phyloP scores from a whole-genome alignment of 768 basidiomycete genomes.

The Naematelia aurantialba region DNA sequence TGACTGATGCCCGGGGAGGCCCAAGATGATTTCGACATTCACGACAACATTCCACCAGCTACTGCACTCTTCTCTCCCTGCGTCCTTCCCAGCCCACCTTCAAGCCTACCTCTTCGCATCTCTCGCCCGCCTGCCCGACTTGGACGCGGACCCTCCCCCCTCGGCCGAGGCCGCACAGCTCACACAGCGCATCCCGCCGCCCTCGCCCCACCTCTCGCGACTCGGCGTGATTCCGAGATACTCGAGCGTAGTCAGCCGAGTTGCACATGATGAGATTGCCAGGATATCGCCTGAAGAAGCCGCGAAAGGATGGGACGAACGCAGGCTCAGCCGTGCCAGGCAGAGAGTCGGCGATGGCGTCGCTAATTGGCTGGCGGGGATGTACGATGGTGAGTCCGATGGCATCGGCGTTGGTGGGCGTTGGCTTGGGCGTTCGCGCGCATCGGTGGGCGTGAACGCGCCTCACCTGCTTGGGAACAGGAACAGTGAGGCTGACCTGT shows the following conservation, averaged over 20 bases:
- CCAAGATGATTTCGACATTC: slow-evolving; percentile 30
- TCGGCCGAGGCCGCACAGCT: slow-evolving; percentile 18
- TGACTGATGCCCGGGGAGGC: slow-evolving; percentile 10
- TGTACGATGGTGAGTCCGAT: slow-evolving; percentile 61
- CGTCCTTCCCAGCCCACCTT: slow-evolving; percentile 35
- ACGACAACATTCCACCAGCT: slow-evolving; percentile 37
- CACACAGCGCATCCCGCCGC: slow-evolving; percentile 30
- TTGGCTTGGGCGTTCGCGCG: too few relatives aligned
- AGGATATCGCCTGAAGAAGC: slow-evolving; percentile 61
- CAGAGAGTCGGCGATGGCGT: slow-evolving; percentile 76
- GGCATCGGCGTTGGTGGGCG: too few relatives aligned
- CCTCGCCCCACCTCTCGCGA: slow-evolving; percentile 31
- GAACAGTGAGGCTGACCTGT: too few relatives aligned
- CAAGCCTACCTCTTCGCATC: slow-evolving; percentile 32
- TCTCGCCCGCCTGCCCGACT: slow-evolving; percentile 20
- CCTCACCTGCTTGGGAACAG: too few relatives aligned
- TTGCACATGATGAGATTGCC: slow-evolving; percentile 84
- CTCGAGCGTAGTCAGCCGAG: slow-evolving; percentile 62
- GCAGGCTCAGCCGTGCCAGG: slow-evolving; percentile 61
- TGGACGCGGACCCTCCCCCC: slow-evolving; percentile 16
- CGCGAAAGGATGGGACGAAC: slow-evolving; percentile 63
- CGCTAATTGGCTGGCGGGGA: slow-evolving; percentile 77
- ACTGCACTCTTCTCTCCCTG: slow-evolving; percentile 35
- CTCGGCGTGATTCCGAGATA: slow-evolving; percentile 42
- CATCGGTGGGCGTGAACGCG: too few relatives aligned